These are phyloP conservation scores for Cordyceps fumosorosea DNA, from an alignment of 2,329 filamentous ascomycete genomes.

Conservation along the genomic window DNA sequence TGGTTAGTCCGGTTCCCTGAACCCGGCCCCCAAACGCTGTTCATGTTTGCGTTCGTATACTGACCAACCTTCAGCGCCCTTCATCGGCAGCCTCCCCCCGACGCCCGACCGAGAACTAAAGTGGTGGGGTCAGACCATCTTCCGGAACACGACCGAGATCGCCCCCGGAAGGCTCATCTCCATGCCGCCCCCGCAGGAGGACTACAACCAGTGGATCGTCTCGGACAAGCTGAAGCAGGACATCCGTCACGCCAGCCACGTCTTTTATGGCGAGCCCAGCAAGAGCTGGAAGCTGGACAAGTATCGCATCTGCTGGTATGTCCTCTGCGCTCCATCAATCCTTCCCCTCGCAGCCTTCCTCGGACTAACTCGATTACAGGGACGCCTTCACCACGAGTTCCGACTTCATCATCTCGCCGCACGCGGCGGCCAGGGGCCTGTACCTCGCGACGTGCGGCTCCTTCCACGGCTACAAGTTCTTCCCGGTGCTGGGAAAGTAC, in stretches of 20 bases:
- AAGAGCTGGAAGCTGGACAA: conserved; percentile 52
- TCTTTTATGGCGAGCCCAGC: conserved; percentile 53
- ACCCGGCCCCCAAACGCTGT: neutral
- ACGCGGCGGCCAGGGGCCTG: conserved; percentile 43
- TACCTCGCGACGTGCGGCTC: conserved; percentile 59
- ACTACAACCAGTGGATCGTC: conserved; percentile 60
- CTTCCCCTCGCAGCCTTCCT: neutral
- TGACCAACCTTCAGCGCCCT: conserved; percentile 39
- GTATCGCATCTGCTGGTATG: conserved; percentile 61
- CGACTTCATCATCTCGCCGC: conserved; percentile 57
- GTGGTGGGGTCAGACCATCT: conserved; percentile 57
- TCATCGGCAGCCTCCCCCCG: conserved; percentile 52
- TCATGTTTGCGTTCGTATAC: conserved; percentile 9
- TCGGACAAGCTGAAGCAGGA: conserved; percentile 49
- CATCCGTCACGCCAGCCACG: conserved; percentile 47
- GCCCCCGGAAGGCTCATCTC: conserved; percentile 49
- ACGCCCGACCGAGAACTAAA: conserved; percentile 46
- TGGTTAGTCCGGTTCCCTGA: conserved; percentile 18
- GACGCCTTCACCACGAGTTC: conserved; percentile 56
- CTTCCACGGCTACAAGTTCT: conserved; percentile 63
- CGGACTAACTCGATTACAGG: conserved; percentile 33
- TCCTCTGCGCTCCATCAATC: conserved; percentile 1
- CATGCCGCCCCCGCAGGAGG: conserved; percentile 45
- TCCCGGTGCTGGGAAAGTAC: conserved; percentile 58
- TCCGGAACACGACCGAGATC: conserved; percentile 48